phyloP scores from a whole-genome alignment of 805 yeast species.

The Sugiyamaella floridensis region DNA sequence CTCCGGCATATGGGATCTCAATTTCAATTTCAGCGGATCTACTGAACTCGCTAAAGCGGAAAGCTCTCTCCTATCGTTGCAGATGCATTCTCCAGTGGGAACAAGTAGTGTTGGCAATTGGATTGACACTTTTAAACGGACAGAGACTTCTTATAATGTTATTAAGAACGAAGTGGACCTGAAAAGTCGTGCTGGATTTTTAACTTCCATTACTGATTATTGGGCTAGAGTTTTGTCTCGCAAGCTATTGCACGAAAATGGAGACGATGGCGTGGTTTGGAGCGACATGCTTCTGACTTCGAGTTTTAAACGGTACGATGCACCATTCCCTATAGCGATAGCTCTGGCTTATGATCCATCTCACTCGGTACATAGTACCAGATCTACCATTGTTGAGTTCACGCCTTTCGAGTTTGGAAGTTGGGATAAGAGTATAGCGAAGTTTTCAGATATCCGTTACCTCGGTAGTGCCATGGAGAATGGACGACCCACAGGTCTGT shows the following conservation, averaged over 20 bases:
- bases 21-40: not conserved
- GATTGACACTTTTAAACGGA: not conserved
- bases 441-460: conserved; percentile 59
- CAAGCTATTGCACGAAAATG: conserved; percentile 50
- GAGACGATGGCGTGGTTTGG: conserved; percentile 51
- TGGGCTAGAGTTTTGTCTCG: conserved; percentile 71
- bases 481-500: conserved; percentile 35
- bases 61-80: no score
- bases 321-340: conserved; percentile 53
- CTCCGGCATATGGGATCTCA: conserved; percentile 57
- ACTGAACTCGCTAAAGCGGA: not conserved
- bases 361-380: conserved; percentile 34
- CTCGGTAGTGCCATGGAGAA: conserved; percentile 57
- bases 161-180: conserved; percentile 9
- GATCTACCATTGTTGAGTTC: conserved; percentile 44
- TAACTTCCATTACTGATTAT: conserved; percentile 61
- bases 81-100: no score
- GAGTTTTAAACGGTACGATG: conserved; percentile 49
- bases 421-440: conserved; percentile 68
- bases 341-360: conserved; percentile 37
- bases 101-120: not conserved
- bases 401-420: conserved; percentile 70
- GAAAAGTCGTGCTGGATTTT: conserved; percentile 59
- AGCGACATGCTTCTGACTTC: conserved; percentile 48
- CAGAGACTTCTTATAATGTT: not conserved